A percentile compares a stretch with the other conserved stretches of the same genome.
These are phyloP conservation scores for Staphylotrichum longicolle DNA, from an alignment of 495 filamentous ascomycete species.

Conservation along the genomic window DNA sequence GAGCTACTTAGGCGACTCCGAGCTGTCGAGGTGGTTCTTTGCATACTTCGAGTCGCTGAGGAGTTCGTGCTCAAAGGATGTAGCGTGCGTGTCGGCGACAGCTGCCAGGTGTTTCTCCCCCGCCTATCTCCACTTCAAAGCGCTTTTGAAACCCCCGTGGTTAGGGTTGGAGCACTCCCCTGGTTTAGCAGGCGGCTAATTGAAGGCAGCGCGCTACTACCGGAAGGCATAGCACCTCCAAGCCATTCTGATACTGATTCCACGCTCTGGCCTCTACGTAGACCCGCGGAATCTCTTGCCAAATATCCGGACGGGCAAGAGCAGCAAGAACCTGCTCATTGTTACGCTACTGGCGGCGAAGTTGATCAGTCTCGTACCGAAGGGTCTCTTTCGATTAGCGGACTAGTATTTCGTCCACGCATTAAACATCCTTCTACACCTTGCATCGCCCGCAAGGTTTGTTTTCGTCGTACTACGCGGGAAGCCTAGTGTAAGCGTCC, in stretches of 20 bases:
- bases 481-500: constrained; percentile 14
- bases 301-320: constrained; percentile 41
- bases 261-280: constrained; percentile 50
- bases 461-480: constrained; percentile 51
- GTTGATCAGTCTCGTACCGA: constrained; percentile 49
- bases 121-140: too few relatives aligned
- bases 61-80: too few relatives aligned
- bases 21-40: too few relatives aligned
- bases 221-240: constrained; percentile 26
- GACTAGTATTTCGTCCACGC: constrained; percentile 53
- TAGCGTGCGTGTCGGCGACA: too few relatives aligned
- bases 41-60: too few relatives aligned
- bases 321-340: constrained; percentile 49
- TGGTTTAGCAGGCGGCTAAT: constrained; percentile 15
- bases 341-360: constrained; percentile 45
- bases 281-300: constrained; percentile 48
- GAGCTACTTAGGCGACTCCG: too few relatives aligned
- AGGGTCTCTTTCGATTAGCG: constrained; percentile 55
- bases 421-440: constrained; percentile 47
- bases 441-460: constrained; percentile 52
- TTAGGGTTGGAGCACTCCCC: constrained; percentile 6
- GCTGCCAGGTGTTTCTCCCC: too few relatives aligned
- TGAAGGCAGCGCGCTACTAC: constrained; percentile 18
- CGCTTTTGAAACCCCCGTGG: too few relatives aligned
- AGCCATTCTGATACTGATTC: constrained; percentile 51